phyloP scores from a whole-genome alignment of 129 eudicot species.

The Flaveria sonorensis region DNA sequence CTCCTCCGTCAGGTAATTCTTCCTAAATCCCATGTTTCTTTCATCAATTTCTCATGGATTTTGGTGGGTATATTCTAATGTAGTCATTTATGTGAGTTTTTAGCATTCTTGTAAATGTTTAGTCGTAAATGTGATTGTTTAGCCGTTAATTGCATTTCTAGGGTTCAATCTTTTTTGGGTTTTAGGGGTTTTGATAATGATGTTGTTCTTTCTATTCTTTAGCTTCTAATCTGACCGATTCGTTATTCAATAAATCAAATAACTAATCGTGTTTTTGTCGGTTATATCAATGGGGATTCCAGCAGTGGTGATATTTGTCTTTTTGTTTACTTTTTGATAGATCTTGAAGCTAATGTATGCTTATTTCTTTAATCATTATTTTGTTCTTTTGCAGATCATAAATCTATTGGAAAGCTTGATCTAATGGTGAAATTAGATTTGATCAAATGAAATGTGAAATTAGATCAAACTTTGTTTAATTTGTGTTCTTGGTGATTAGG shows the following conservation, averaged over 20 bases:
- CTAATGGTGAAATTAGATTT: conserved; percentile 38
- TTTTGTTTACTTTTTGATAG: conserved; percentile 30
- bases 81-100: not conserved
- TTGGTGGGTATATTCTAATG: not conserved
- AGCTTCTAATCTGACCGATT: conserved; percentile 18
- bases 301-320: conserved; percentile 16
- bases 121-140: not conserved
- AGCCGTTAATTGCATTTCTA: conserved; percentile 19
- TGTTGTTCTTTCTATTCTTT: not conserved
- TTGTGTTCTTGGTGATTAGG: conserved; percentile 47
- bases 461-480: conserved; percentile 18
- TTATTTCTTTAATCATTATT: not conserved
- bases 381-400: conserved; percentile 19
- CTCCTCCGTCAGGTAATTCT: conserved; percentile 31
- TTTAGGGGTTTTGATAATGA: conserved; percentile 24
- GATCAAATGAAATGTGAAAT: conserved; percentile 1
- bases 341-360: conserved; percentile 27
- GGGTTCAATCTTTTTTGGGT: conserved; percentile 16
- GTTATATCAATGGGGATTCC: conserved; percentile 16
- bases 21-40: conserved; percentile 2
- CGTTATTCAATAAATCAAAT: not conserved
- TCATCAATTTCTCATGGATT: not conserved
- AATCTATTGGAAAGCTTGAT: conserved; percentile 35
- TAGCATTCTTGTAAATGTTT: conserved; percentile 14
- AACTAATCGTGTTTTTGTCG: conserved; percentile 15